Evolutionary conservation across 108 stramenopile species (phyloP).

Genomic region (Cyclotella baltica): DNA sequence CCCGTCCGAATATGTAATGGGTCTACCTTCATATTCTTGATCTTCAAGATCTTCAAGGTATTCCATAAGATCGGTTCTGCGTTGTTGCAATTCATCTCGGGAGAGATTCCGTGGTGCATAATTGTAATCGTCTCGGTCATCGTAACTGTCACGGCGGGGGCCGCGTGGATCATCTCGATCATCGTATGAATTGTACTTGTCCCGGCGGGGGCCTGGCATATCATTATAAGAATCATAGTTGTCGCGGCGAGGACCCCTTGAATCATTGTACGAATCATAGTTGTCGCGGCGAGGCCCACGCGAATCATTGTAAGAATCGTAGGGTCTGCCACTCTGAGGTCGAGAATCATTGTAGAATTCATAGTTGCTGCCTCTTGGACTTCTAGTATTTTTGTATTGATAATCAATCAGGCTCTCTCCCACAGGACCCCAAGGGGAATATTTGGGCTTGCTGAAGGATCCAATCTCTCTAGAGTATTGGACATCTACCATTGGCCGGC

Average conservation of each 20-base stretch:
- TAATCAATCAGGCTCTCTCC: conserved; percentile 13
- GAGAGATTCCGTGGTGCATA: conserved; percentile 11
- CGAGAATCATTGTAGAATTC: conserved; percentile 6
- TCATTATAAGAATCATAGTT: neutral
- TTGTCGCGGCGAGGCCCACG: neutral
- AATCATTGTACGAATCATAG: neutral
- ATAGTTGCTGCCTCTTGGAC: conserved; percentile 13
- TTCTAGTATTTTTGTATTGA: neutral
- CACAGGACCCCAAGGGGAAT: conserved; percentile 11
- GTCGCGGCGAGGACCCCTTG: neutral
- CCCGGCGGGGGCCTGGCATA: neutral
- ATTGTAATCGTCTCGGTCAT: neutral
- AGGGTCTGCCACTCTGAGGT: neutral
- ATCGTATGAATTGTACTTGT: neutral
- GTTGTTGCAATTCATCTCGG: conserved; percentile 9
- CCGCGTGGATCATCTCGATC: neutral
- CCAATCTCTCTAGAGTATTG: conserved; percentile 19
- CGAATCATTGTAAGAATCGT: neutral
- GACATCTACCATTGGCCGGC: conserved; percentile 1
- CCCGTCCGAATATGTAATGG: neutral
- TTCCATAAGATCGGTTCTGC: conserved; percentile 10
- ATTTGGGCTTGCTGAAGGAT: conserved; percentile 6
- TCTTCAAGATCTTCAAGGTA: conserved; percentile 16
- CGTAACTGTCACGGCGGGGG: neutral
- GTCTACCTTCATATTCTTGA: conserved; percentile 5